A percentile compares a stretch with the other conserved stretches of the same genome.
These are phyloP conservation scores for Ogataea chonburiensis DNA, from an alignment of 805 yeast species.

Conservation along the genomic window DNA sequence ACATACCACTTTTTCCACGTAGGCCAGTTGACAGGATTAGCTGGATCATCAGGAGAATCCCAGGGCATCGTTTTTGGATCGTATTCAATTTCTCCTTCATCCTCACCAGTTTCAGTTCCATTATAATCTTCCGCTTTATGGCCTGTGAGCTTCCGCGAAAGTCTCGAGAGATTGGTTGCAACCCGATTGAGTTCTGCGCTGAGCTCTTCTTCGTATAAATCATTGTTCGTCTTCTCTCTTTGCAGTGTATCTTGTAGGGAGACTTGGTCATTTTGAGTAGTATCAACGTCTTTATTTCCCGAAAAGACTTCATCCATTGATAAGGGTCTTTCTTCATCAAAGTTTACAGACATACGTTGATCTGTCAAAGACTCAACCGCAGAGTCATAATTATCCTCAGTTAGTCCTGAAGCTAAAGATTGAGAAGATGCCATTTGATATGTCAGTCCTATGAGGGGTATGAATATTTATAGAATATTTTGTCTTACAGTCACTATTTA, in stretches of 20 bases:
- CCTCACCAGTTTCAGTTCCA: slow-evolving; percentile 5
- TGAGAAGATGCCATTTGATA: slow-evolving; percentile 4
- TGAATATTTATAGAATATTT: neutral
- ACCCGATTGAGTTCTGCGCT: slow-evolving; percentile 24
- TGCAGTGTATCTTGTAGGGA: slow-evolving; percentile 15
- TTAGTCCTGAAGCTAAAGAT: slow-evolving; percentile 6
- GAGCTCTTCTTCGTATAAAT: slow-evolving; percentile 25
- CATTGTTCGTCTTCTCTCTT: slow-evolving; percentile 13
- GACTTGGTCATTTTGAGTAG: neutral
- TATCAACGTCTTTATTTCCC: neutral
- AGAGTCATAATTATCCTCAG: slow-evolving; percentile 12
- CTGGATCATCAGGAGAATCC: slow-evolving; percentile 63
- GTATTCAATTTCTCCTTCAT: slow-evolving; percentile 23
- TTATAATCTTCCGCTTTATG: slow-evolving; percentile 14
- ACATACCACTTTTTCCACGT: slow-evolving; percentile 58
- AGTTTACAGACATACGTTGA: neutral
- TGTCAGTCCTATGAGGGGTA: neutral
- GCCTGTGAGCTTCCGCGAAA: slow-evolving; percentile 19
- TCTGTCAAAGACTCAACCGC: slow-evolving; percentile 13
- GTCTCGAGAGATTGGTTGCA: slow-evolving; percentile 20
- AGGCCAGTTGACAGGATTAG: slow-evolving; percentile 71
- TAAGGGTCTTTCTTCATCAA: neutral
- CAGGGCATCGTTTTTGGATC: slow-evolving; percentile 48
- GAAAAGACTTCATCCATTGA: neutral
- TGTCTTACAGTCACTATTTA: neutral